phyloP scores from a whole-genome alignment of 306 rosid species.

The Quercus berberidifolia region DNA sequence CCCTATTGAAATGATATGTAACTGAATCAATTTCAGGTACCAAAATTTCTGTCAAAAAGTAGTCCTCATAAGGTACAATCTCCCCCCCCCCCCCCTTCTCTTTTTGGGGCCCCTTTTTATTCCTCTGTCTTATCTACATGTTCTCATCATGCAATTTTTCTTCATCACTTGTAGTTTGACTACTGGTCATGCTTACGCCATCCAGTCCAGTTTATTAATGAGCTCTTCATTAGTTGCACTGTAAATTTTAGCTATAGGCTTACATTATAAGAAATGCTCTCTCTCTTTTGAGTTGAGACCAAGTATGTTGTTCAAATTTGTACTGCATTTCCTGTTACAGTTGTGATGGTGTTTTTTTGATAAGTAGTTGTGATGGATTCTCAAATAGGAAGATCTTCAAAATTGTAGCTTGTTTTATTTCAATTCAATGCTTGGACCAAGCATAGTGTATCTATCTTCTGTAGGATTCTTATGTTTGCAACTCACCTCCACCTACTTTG shows the following conservation, averaged over 20 bases:
- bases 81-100: no score
- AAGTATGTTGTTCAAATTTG: neutral
- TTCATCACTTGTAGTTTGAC: no score
- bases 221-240: no score
- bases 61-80: slow-evolving; percentile 72
- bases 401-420: neutral
- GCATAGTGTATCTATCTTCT: slow-evolving; percentile 3
- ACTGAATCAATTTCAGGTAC: slow-evolving; percentile 55
- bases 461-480: slow-evolving; percentile 6
- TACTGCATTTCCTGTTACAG: neutral
- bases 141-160: no score
- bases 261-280: neutral
- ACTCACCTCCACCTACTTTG: neutral
- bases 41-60: slow-evolving; percentile 57
- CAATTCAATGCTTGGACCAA: neutral
- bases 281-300: neutral
- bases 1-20: slow-evolving; percentile 16
- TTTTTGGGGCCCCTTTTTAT: no score
- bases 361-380: neutral
- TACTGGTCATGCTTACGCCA: no score
- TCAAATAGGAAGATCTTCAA: neutral
- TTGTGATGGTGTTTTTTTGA: neutral
- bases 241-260: no score
- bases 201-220: no score
- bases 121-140: no score